Evolutionary conservation across 2,329 filamentous ascomycete species (phyloP).

Genomic region (Coniochaeta sp.): DNA sequence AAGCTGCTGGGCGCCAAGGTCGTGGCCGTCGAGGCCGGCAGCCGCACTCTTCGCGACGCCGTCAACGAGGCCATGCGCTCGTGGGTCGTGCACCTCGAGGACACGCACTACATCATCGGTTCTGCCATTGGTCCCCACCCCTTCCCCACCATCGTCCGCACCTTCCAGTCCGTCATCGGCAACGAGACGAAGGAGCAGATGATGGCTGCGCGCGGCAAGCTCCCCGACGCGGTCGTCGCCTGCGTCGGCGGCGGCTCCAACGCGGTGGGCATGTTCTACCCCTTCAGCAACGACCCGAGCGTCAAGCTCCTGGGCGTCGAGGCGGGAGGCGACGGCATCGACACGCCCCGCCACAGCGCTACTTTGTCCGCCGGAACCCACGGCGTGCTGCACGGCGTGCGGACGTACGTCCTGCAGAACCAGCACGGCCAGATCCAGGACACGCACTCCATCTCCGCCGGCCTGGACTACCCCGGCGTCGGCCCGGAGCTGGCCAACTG

Average conservation of each 20-base stretch:
- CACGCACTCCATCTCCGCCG: slow-evolving; percentile 93
- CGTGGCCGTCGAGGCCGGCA: slow-evolving; percentile 86
- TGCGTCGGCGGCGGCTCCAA: slow-evolving; percentile 96
- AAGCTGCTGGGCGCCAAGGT: slow-evolving; percentile 91
- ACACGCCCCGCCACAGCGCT: slow-evolving; percentile 79
- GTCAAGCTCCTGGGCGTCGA: slow-evolving; percentile 92
- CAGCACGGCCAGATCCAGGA: slow-evolving; percentile 87
- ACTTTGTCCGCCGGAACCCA: slow-evolving; percentile 81
- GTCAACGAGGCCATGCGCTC: slow-evolving; percentile 93
- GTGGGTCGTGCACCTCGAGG: slow-evolving; percentile 89
- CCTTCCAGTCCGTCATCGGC: slow-evolving; percentile 95
- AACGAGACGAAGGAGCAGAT: slow-evolving; percentile 92
- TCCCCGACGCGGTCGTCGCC: slow-evolving; percentile 92
- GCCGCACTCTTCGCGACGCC: slow-evolving; percentile 73
- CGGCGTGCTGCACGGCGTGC: slow-evolving; percentile 91
- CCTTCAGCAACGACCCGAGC: slow-evolving; percentile 75
- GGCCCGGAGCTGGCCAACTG: slow-evolving; percentile 86
- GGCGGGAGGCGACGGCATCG: slow-evolving; percentile 86
- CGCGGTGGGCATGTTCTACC: slow-evolving; percentile 96
- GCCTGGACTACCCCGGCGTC: slow-evolving; percentile 94
- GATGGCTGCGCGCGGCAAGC: slow-evolving; percentile 72
- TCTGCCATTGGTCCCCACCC: slow-evolving; percentile 96
- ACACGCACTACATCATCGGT: slow-evolving; percentile 96
- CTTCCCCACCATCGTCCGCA: slow-evolving; percentile 94
- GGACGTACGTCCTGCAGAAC: slow-evolving; percentile 92